Percentiles rank a stretch among this genome's conserved stretches.
phyloP scores from a whole-genome alignment of 2,329 filamentous ascomycete species.

The Ophiocordyceps unilateralis region DNA sequence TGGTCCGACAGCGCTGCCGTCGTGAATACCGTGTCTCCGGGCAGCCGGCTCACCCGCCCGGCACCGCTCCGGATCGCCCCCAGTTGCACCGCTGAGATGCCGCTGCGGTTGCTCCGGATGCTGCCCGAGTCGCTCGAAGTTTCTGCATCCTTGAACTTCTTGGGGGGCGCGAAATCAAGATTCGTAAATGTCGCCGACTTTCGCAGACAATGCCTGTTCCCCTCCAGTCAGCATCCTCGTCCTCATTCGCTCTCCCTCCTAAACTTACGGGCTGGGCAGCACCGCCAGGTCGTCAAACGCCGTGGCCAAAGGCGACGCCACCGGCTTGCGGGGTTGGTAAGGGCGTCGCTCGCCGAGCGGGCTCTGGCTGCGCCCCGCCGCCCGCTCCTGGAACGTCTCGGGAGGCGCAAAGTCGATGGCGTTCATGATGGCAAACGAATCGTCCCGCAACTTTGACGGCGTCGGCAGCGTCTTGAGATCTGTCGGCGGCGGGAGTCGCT shows the following conservation, averaged over 20 bases:
- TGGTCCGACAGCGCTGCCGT: slow-evolving; percentile 45
- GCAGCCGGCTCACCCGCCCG: slow-evolving; percentile 72
- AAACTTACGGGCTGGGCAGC: slow-evolving; percentile 79
- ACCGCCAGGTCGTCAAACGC: slow-evolving; percentile 73
- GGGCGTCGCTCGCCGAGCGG: slow-evolving; percentile 47
- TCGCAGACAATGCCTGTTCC: slow-evolving; percentile 47
- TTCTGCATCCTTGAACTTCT: slow-evolving; percentile 49
- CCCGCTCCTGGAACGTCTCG: slow-evolving; percentile 45
- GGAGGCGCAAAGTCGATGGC: slow-evolving; percentile 81
- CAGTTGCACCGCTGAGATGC: slow-evolving; percentile 53
- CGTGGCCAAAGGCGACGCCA: slow-evolving; percentile 62
- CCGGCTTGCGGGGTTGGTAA: slow-evolving; percentile 57
- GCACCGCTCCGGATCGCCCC: slow-evolving; percentile 65
- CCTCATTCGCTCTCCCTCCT: background rate
- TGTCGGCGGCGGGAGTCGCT: slow-evolving; percentile 48
- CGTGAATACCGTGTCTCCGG: slow-evolving; percentile 66
- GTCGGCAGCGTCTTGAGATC: slow-evolving; percentile 65
- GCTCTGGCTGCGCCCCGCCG: slow-evolving; percentile 50
- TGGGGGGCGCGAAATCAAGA: slow-evolving; percentile 67
- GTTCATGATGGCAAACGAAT: slow-evolving; percentile 50
- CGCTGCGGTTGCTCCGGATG: slow-evolving; percentile 48
- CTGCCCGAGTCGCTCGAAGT: slow-evolving; percentile 48
- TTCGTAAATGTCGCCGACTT: slow-evolving; percentile 65
- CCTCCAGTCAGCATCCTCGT: background rate
- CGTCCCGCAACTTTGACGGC: slow-evolving; percentile 69